Evolutionary conservation across 805 yeast species (phyloP).

Genomic region (Ogataea neopini): DNA sequence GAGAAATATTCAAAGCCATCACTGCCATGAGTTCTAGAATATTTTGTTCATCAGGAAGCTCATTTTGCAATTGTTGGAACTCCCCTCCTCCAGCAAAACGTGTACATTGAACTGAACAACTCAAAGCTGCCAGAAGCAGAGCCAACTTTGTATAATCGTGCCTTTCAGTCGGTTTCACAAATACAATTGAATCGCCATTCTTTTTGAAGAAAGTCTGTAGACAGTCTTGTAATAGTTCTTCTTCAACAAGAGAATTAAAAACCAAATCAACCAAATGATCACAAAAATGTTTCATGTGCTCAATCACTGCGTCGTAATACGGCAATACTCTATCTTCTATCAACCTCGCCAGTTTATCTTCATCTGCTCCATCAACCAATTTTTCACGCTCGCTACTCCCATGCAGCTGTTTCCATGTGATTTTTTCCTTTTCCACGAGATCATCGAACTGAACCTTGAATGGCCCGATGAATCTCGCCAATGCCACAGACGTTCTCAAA

Average conservation of each 20-base stretch:
- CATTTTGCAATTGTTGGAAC: slow-evolving; percentile 3
- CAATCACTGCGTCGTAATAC: slow-evolving; percentile 23
- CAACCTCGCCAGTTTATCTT: slow-evolving; percentile 7
- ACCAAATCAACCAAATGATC: slow-evolving; percentile 16
- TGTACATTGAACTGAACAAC: slow-evolving; percentile 10
- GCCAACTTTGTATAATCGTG: slow-evolving; percentile 20
- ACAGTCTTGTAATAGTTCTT: slow-evolving; percentile 4
- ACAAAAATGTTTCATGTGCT: slow-evolving; percentile 23
- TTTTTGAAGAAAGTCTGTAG: slow-evolving; percentile 16
- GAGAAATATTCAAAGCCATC: slow-evolving; percentile 13
- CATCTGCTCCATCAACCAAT: slow-evolving; percentile 1
- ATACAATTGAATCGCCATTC: slow-evolving; percentile 9
- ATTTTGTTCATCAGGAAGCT: slow-evolving; percentile 2
- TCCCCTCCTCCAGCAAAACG: background rate
- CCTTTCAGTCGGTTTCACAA: slow-evolving; percentile 11
- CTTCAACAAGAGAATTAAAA: slow-evolving; percentile 16
- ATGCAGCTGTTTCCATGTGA: slow-evolving; percentile 20
- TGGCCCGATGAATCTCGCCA: slow-evolving; percentile 1
- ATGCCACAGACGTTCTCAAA: slow-evolving; percentile 12
- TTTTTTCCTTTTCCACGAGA: slow-evolving; percentile 11
- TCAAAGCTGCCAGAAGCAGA: slow-evolving; percentile 18
- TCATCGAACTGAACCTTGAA: slow-evolving; percentile 2
- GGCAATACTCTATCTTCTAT: slow-evolving; percentile 14
- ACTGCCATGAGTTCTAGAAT: slow-evolving; percentile 8
- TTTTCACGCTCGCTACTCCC: background rate